phyloP scores from a whole-genome alignment of 768 basidiomycete genomes.

The Hebeloma cylindrosporum region DNA sequence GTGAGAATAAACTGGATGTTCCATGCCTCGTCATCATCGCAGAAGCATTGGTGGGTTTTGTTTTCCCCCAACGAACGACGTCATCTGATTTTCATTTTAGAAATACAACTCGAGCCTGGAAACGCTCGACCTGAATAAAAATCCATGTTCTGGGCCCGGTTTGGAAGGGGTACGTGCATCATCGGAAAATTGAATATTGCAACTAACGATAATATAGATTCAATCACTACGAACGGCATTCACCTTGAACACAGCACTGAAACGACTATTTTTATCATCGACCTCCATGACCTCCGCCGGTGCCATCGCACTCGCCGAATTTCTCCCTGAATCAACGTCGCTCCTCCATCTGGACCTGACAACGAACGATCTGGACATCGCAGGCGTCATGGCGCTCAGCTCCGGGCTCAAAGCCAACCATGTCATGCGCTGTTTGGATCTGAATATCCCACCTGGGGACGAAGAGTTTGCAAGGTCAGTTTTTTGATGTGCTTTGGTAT shows the following conservation, averaged over 20 bases:
- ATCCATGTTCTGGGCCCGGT: constrained; percentile 88
- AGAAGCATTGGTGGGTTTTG: constrained; percentile 75
- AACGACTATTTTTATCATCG: constrained; percentile 87
- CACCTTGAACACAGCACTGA: constrained; percentile 87
- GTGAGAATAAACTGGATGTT: constrained; percentile 92
- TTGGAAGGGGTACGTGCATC: constrained; percentile 77
- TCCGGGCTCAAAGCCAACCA: constrained; percentile 83
- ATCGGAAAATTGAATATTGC: neutral
- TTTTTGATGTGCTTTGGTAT: constrained; percentile 4
- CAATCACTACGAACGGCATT: constrained; percentile 91
- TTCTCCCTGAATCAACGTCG: constrained; percentile 85
- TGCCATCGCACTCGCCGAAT: constrained; percentile 94
- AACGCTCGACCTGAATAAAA: constrained; percentile 89
- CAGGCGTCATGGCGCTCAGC: constrained; percentile 90
- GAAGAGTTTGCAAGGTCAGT: constrained; percentile 72
- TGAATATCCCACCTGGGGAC: constrained; percentile 86
- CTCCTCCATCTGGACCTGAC: constrained; percentile 93
- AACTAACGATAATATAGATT: constrained; percentile 42
- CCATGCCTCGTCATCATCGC: constrained; percentile 77
- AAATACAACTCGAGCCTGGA: constrained; percentile 96
- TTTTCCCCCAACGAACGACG: neutral
- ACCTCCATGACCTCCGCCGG: constrained; percentile 79
- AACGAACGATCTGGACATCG: constrained; percentile 77
- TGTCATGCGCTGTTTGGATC: constrained; percentile 87
- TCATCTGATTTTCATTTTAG: constrained; percentile 33